Base-by-base conservation (phyloP, 176 grass and related monocot species). In the Poa annua region DNA sequence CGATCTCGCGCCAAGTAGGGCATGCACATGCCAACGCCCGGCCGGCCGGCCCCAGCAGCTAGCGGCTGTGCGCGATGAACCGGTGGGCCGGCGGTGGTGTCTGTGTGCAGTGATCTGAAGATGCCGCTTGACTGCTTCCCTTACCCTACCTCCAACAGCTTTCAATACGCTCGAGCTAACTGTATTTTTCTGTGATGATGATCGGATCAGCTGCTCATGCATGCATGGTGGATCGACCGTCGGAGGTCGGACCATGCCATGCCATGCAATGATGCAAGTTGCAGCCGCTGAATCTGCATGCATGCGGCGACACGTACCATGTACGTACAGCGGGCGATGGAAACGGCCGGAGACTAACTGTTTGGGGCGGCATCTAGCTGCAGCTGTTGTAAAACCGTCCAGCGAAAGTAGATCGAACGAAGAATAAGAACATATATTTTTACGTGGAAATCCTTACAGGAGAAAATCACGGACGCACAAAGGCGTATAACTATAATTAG, bases 101-200 rank as follows among this genome's bases (percentile, higher is more conserved):
- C 8, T 26, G 65, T 11, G 11, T 22, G 78, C 39, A 62, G 77
- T 54, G 78, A 88, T 73, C 66, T 66, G 67, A 66, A 84, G 75
- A 80, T 64, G 61, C 61, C 11, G 41, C 41, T 41, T 41, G 39
- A 36, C 39, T 26, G 75, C 86, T 83, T 15, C 24, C 57, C 25
- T 48, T 36, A 36, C 35, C 35, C 35, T 36, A 36, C 36, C 36
- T 41, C 5, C 38, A 6, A 6, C 8, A 6, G 61, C 60, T 15
- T 80, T 80, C 16, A 38, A 44, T 14, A 70, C 11, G 29, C 21
- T 15, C 8, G 7, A 63, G 7, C 25, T 7, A 39, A 56, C 47
- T 41, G 48, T 17, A n/a, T 69, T 12, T 35, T 3, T 0, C 21
- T 22, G 20, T 12, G 8, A 12, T 12, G 8, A 12, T 53, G 62